Evolutionary conservation across 2,329 filamentous ascomycete species (phyloP), one percentile per base, ranked within the genome.

Genomic region (Fusarium sp.): DNA sequence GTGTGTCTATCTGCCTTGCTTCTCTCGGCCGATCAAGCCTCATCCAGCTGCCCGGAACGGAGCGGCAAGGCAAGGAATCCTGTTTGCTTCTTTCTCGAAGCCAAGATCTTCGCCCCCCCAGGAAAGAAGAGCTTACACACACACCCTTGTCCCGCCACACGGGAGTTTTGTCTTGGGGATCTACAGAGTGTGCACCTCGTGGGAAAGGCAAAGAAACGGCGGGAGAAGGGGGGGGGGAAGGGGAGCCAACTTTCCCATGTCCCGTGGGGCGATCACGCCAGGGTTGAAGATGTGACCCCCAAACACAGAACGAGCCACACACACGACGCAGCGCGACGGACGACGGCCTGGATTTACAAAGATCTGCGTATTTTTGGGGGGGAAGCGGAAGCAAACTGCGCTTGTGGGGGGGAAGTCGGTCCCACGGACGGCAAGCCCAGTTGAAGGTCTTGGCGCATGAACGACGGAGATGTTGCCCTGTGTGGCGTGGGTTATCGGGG

Each of bases 361-460:
- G 67, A 73, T 71, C 66, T 71, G 45, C 67, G 57, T 67, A 27
- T 57, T 68, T 68, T 71, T 18, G 32, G 66, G 57, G 20, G 16
- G 45, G 20, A 45, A 23, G 41, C n/a, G 41, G 41, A 45, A 45
- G 41, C 41, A 45, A 45, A 23, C 41, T 23, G 41, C 41, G 41
- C 54, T 57, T 62, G 34, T 43, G 39, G 41, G 39, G 48, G 67
- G 59, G 41, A 23, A 60, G 37, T 58, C 66, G 37, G 54, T 52
- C 39, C 39, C 54, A 48, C 45, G 50, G 64, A 45, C 64, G 61
- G 58, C 58, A 66, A 68, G 54, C 57, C 64, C 45, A 50, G 59
- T 66, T 73, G 67, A 71, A 70, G 72, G 67, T 61, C 67, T 76
- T 76, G 69, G 72, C 67, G 69, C 73, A 76, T 73, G 70, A 72